phyloP scores from a whole-genome alignment of 2,329 filamentous ascomycete genomes.

The Acarospora socialis region DNA sequence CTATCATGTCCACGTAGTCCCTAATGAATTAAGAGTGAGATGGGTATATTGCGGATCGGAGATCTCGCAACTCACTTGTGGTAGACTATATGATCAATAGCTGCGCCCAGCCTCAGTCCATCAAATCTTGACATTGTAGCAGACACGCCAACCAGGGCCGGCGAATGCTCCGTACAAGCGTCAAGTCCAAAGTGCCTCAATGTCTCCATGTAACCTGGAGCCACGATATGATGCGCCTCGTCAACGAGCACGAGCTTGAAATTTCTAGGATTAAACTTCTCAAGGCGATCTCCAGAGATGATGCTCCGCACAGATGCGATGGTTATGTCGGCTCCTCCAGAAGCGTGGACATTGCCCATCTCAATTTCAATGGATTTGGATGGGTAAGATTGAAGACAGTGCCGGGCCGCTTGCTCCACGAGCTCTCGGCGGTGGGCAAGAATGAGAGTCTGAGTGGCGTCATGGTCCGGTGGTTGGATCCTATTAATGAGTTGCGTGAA shows the following conservation, averaged over 20 bases:
- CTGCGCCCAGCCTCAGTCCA: conserved; percentile 64
- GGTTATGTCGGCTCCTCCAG: conserved; percentile 77
- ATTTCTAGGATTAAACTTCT: conserved; percentile 60
- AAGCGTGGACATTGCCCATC: conserved; percentile 67
- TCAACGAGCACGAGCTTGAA: conserved; percentile 93
- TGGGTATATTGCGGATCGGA: not conserved
- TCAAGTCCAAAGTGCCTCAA: conserved; percentile 64
- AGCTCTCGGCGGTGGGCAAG: conserved; percentile 85
- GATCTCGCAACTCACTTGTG: conserved; percentile 42
- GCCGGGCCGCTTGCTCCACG: conserved; percentile 80
- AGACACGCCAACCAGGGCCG: conserved; percentile 76
- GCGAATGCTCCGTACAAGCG: conserved; percentile 26
- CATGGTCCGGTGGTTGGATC: conserved; percentile 41
- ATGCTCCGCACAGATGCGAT: conserved; percentile 83
- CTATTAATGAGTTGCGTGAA: conserved; percentile 90
- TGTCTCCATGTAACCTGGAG: conserved; percentile 59
- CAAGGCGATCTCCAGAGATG: conserved; percentile 58
- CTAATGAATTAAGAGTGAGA: conserved; percentile 17
- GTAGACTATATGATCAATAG: conserved; percentile 91
- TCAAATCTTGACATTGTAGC: conserved; percentile 71
- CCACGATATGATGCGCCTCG: conserved; percentile 93
- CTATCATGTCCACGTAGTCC: conserved; percentile 67
- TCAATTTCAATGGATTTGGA: conserved; percentile 73
- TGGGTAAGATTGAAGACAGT: conserved; percentile 72
- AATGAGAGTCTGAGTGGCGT: conserved; percentile 68